Evolutionary conservation across 768 basidiomycete genomes (phyloP).

Genomic region (Tylopilus rubrobrunneus): DNA sequence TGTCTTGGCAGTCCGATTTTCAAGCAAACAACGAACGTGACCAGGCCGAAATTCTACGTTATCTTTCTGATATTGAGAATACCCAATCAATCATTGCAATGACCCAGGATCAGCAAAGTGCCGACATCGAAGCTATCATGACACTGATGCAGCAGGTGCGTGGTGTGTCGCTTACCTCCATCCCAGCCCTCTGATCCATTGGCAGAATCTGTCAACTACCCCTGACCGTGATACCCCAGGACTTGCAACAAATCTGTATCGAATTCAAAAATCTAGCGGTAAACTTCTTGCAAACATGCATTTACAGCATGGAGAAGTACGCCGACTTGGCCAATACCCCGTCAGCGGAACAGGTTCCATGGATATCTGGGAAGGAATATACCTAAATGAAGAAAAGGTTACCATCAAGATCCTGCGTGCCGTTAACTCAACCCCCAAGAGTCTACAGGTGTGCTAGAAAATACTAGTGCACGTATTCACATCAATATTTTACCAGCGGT

Average conservation of each 20-base stretch:
- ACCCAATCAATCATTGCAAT: slow-evolving; percentile 34
- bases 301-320: slow-evolving; percentile 50
- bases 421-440: slow-evolving; percentile 44
- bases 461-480: not conserved
- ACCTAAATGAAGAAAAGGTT: slow-evolving; percentile 51
- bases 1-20: slow-evolving; percentile 47
- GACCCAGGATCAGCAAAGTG: slow-evolving; percentile 31
- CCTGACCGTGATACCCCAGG: slow-evolving; percentile 34
- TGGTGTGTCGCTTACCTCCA: not conserved
- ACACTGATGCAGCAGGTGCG: slow-evolving; percentile 46
- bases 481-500: slow-evolving; percentile 38
- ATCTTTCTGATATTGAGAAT: slow-evolving; percentile 43
- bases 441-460: slow-evolving; percentile 34
- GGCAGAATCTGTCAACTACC: slow-evolving; percentile 20
- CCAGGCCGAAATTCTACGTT: slow-evolving; percentile 39
- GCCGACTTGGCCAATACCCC: slow-evolving; percentile 45
- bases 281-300: slow-evolving; percentile 48
- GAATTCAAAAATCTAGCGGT: slow-evolving; percentile 41
- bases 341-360: slow-evolving; percentile 49
- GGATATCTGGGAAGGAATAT: slow-evolving; percentile 55
- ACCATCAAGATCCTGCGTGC: slow-evolving; percentile 55
- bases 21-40: slow-evolving; percentile 37
- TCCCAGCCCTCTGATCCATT: slow-evolving; percentile 14
- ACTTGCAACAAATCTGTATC: slow-evolving; percentile 46
- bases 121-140: slow-evolving; percentile 44